Conservation (phyloP, 176 grass and related monocot genomes). For the Carex myosuroides region DNA sequence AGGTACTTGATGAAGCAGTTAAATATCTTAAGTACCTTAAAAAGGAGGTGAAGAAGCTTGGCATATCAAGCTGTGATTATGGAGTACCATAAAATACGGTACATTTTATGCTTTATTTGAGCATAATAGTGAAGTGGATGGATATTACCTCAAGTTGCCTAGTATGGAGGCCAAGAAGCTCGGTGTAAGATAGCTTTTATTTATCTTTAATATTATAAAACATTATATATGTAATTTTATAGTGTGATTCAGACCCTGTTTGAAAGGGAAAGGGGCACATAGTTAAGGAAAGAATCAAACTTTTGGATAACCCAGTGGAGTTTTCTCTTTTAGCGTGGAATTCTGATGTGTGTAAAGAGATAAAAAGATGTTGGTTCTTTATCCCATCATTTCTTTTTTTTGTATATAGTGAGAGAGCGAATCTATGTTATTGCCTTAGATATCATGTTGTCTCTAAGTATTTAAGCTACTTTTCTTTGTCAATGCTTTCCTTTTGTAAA, state of each 20-base stretch:
- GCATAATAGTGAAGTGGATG: neutral
- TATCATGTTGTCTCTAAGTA: slow-evolving; percentile 12
- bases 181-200: neutral
- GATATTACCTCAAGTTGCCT: neutral
- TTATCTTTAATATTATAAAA: neutral
- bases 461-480: slow-evolving; percentile 5
- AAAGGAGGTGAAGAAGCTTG: slow-evolving; percentile 55
- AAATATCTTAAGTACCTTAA: slow-evolving; percentile 75
- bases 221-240: neutral
- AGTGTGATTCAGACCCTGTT: neutral
- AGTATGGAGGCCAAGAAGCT: neutral
- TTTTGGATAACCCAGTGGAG: neutral
- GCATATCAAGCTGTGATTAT: slow-evolving; percentile 26
- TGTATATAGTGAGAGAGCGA: neutral
- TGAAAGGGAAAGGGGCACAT: neutral
- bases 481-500: neutral
- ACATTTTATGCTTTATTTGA: neutral
- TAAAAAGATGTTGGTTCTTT: slow-evolving; percentile 2
- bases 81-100: neutral
- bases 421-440: neutral
- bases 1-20: slow-evolving; percentile 58
- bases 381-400: neutral
- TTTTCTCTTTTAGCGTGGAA: slow-evolving; percentile 5
- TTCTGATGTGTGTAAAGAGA: slow-evolving; percentile 8
- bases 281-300: neutral